A percentile compares a stretch with the other conserved stretches of the same genome.
These are phyloP conservation scores for Collybia mongolica DNA, from an alignment of 768 basidiomycete genomes.

Conservation along the genomic window DNA sequence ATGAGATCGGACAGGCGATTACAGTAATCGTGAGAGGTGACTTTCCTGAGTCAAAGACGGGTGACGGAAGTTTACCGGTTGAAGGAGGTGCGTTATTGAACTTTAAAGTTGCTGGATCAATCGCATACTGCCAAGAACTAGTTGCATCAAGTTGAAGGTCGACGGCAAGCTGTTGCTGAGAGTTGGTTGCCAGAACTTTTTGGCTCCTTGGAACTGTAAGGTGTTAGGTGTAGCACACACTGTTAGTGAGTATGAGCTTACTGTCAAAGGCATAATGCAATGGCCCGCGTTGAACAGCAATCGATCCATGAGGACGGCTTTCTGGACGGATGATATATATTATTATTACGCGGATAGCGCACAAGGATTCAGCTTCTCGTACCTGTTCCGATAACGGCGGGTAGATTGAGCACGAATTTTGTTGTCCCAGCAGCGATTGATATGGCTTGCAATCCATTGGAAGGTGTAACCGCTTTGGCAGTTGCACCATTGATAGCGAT, in stretches of 20 bases:
- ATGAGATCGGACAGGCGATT: constrained; percentile 48
- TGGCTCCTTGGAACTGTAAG: constrained; percentile 29
- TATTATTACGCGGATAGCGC: background rate
- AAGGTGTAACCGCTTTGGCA: constrained; percentile 34
- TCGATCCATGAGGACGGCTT: constrained; percentile 46
- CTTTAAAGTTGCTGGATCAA: constrained; percentile 43
- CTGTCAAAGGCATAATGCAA: constrained; percentile 57
- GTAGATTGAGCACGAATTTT: constrained; percentile 41
- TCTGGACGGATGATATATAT: constrained; percentile 27
- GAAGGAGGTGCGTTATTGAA: constrained; percentile 33
- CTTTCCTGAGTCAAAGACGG: constrained; percentile 46
- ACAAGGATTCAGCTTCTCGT: background rate
- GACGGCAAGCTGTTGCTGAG: constrained; percentile 41
- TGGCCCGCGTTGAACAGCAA: constrained; percentile 54
- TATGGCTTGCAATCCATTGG: constrained; percentile 45
- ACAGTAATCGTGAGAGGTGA: constrained; percentile 47
- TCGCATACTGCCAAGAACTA: constrained; percentile 50
- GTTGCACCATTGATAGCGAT: constrained; percentile 38
- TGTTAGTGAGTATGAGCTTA: constrained; percentile 14
- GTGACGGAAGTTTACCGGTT: constrained; percentile 38
- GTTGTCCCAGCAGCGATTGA: constrained; percentile 39
- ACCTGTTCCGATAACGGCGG: constrained; percentile 48
- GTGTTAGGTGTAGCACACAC: background rate
- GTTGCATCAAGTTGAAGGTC: constrained; percentile 52
- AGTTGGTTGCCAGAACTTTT: constrained; percentile 39